Percentiles rank a stretch among this genome's conserved stretches.
Evolutionary conservation across 139 green algal species (phyloP).

Genomic region (Chlamydomonas sphaeroides): DNA sequence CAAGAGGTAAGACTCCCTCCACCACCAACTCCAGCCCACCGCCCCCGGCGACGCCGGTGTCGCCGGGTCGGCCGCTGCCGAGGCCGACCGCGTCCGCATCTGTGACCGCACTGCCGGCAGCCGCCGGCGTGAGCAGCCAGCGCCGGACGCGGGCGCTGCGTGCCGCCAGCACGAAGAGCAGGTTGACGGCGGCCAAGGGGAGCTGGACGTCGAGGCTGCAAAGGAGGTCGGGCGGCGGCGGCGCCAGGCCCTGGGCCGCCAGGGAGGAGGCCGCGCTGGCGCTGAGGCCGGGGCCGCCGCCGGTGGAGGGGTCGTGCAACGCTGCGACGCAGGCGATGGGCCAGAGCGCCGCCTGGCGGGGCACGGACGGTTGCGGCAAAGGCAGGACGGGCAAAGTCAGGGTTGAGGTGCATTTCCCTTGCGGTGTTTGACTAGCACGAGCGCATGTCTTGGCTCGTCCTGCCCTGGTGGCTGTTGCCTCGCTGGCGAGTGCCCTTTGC

Average conservation of each 20-base stretch:
- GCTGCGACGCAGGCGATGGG: slow-evolving; percentile 7
- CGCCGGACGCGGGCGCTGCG: slow-evolving; percentile 19
- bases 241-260: not conserved
- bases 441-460: too few relatives aligned
- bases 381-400: too few relatives aligned
- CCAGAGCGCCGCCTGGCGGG: not conserved
- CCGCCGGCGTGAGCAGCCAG: slow-evolving; percentile 34
- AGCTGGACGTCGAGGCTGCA: slow-evolving; percentile 54
- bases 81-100: not conserved
- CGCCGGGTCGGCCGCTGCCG: not conserved
- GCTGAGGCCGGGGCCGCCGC: not conserved
- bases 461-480: too few relatives aligned
- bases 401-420: too few relatives aligned
- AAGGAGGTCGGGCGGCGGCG: slow-evolving; percentile 22
- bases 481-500: too few relatives aligned
- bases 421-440: too few relatives aligned
- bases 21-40: slow-evolving; percentile 19
- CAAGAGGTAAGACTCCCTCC: slow-evolving; percentile 44
- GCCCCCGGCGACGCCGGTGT: not conserved
- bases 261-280: slow-evolving; percentile 2
- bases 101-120: not conserved
- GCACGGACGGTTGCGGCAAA: too few relatives aligned
- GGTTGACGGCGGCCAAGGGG: slow-evolving; percentile 48
- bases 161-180: slow-evolving; percentile 46
- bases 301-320: slow-evolving; percentile 1